Conservation (phyloP, 371 early-diverging fungal species). For the Lichtheimia ramosa region DNA sequence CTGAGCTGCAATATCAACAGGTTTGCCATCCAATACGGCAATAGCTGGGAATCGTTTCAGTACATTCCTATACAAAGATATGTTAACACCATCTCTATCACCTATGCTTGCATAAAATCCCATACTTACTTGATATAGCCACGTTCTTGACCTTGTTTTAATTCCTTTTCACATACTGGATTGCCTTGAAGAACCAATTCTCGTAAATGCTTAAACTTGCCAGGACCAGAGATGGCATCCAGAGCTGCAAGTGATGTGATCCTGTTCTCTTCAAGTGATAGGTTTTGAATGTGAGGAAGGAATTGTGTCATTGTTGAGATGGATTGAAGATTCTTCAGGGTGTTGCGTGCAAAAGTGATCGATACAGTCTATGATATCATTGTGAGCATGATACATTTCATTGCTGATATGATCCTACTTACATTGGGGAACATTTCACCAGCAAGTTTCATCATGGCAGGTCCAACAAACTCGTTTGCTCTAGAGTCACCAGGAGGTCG, state of each 20-base stretch:
- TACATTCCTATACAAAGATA: constrained; percentile 16
- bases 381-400: not conserved
- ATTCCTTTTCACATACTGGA: constrained; percentile 47
- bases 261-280: constrained; percentile 57
- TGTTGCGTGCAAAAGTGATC: constrained; percentile 53
- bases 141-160: constrained; percentile 49
- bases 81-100: not conserved
- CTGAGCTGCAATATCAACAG: constrained; percentile 22
- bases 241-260: constrained; percentile 47
- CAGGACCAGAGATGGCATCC: constrained; percentile 53
- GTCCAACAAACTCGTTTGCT: constrained; percentile 52
- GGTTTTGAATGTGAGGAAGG: constrained; percentile 53
- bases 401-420: not conserved
- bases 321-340: constrained; percentile 45
- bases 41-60: constrained; percentile 57
- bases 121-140: constrained; percentile 25
- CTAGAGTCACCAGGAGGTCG: constrained; percentile 42
- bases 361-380: constrained; percentile 30
- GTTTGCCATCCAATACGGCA: constrained; percentile 46
- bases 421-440: constrained; percentile 56
- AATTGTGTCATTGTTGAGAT: constrained; percentile 54
- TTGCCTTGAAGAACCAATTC: constrained; percentile 56
- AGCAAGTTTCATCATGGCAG: constrained; percentile 66
- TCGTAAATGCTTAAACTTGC: constrained; percentile 45
- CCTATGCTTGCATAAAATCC: not conserved